Conservation (phyloP, 768 basidiomycete species). For the Amanita inopinata region DNA sequence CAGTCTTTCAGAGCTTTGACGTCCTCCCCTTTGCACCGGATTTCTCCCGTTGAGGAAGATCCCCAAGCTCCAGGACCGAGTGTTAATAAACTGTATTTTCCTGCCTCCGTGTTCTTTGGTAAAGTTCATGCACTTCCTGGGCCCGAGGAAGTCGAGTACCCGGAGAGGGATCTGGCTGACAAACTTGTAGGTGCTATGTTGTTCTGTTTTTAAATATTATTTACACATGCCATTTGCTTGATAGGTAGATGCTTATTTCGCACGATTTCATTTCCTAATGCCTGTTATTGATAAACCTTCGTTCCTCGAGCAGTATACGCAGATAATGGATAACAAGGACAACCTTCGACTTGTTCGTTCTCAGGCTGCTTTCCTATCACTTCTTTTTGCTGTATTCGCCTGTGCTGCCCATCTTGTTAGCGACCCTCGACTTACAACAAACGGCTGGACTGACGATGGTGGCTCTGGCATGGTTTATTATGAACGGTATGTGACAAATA, state of each 20-base stretch:
- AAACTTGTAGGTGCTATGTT: constrained; percentile 52
- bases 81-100: constrained; percentile 81
- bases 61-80: constrained; percentile 70
- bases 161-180: constrained; percentile 76
- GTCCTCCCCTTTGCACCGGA: constrained; percentile 62
- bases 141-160: constrained; percentile 82
- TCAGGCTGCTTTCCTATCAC: constrained; percentile 69
- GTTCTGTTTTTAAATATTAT: constrained; percentile 9
- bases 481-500: constrained; percentile 51
- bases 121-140: constrained; percentile 75
- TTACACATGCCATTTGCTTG: constrained; percentile 16
- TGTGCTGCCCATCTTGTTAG: constrained; percentile 73
- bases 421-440: constrained; percentile 53
- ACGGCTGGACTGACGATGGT: constrained; percentile 58
- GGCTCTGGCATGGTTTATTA: constrained; percentile 88
- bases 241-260: constrained; percentile 82
- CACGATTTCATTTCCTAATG: constrained; percentile 79
- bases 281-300: constrained; percentile 82
- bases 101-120: constrained; percentile 79
- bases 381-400: constrained; percentile 87
- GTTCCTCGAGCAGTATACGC: constrained; percentile 63
- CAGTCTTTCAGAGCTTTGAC: constrained; percentile 78
- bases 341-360: constrained; percentile 43
- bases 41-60: constrained; percentile 81
- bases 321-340: constrained; percentile 61